Conservation (phyloP, 345 rosid genomes). For the Adansonia digitata region DNA sequence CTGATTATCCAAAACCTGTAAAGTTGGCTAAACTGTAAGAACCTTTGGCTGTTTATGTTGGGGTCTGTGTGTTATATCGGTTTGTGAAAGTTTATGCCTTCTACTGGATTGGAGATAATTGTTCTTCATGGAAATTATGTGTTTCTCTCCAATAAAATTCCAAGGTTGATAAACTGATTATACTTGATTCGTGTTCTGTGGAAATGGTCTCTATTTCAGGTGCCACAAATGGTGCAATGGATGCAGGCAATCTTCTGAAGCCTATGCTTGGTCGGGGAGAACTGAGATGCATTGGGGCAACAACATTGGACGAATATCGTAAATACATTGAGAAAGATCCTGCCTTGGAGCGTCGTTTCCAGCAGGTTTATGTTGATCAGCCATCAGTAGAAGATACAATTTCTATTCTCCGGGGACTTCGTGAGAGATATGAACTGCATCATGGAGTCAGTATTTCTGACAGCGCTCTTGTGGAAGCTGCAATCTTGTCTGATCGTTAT, state of each 20-base stretch:
- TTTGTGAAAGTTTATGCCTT: not conserved
- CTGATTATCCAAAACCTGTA: not conserved
- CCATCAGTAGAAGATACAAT: conserved; percentile 89
- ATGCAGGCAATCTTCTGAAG: conserved; percentile 94
- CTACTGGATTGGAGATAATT: not conserved
- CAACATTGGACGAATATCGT: conserved; percentile 92
- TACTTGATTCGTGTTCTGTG: not conserved
- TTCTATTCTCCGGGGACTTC: conserved; percentile 86
- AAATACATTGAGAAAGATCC: conserved; percentile 99
- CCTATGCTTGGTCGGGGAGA: conserved; percentile 99
- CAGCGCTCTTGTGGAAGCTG: conserved; percentile 96
- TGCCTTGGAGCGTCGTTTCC: conserved; percentile 98
- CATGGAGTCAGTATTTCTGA: conserved; percentile 99
- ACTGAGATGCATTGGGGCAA: conserved; percentile 93
- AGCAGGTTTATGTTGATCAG: conserved; percentile 98
- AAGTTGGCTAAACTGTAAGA: not conserved
- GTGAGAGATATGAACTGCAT: conserved; percentile 98
- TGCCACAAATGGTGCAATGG: conserved; percentile 99
- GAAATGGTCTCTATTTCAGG: conserved; percentile 44
- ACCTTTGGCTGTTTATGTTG: not conserved
- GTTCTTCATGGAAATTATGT: not conserved
- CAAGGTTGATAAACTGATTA: not conserved
- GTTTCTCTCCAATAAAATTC: not conserved
- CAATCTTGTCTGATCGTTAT: conserved; percentile 92
- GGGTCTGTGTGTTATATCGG: not conserved